phyloP scores from a whole-genome alignment of 495 filamentous ascomycete genomes.

The Xylaria scruposa region DNA sequence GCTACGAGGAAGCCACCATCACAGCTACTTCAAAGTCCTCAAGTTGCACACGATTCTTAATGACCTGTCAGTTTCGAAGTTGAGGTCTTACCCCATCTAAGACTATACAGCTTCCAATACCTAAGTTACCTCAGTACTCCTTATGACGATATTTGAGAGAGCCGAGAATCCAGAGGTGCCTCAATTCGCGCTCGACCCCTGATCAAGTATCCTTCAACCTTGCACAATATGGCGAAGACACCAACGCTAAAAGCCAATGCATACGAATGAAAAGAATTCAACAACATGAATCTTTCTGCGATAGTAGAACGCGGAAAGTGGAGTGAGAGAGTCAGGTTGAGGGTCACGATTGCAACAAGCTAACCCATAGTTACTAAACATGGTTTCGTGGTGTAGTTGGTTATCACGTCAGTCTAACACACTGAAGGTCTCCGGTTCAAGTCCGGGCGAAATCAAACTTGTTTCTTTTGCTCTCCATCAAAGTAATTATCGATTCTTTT shows the following conservation, averaged over 20 bases:
- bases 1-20: neutral
- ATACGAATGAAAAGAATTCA: no score
- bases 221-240: neutral
- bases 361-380: neutral
- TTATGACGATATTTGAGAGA: no score
- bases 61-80: neutral
- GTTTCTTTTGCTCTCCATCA: neutral
- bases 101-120: no score
- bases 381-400: neutral
- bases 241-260: no score
- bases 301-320: no score
- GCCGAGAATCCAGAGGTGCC: no score
- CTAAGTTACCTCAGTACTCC: no score
- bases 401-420: no score
- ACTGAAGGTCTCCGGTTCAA: conserved; percentile 17
- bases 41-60: neutral
- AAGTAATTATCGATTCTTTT: neutral
- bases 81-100: neutral
- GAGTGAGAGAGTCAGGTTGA: no score
- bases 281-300: no score
- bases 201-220: no score
- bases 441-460: conserved; percentile 24
- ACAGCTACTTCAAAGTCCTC: neutral
- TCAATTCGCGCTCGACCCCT: no score
- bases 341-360: neutral